Base-by-base conservation (phyloP, 2,329 filamentous ascomycete species). In the Anisogramma anomala region DNA sequence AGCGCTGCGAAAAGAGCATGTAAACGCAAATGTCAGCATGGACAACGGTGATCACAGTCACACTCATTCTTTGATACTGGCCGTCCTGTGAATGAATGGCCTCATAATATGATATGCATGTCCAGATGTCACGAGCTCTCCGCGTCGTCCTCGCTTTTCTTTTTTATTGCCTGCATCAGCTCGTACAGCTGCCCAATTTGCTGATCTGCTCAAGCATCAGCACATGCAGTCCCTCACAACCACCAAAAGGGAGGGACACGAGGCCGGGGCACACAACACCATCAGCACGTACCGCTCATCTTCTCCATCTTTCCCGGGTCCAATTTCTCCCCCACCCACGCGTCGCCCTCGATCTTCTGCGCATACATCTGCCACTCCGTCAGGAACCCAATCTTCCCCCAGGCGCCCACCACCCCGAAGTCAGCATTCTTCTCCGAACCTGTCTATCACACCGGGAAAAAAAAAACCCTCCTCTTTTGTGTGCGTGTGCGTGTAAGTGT, bases 291-390 rank as follows among this genome's bases (percentile, higher is more conserved):
- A 93, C 87, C 88, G 59, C 84, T 96, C 86, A 96, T 84, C 63
- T 94, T 95, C 46, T 86, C 80, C 42, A 96, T 68, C 62, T 94
- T 94, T 1, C 66, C 68, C 51, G 77, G 75, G 49, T 96, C 89
- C 58, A 96, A 71, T 58, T 81, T 89, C 49, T 85, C 84, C 1
- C 82, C 89, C 45, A 74, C 70, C 91, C 91, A 96, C 0, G 71
- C 61, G 39, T 94, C 82, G 0, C 88, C 89, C 56, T 96, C 89
- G 13, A 98, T 66, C 57, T 86, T 80, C 58, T 98, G 89, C 2
- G 87, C 88, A 57, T 96, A 98, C 39, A 85, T 66, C 61, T 98
- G 91, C 89, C 89, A 98, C 61, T 96, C 88, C 0, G 84, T 89
- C 52, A 98, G 69, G 60, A 98, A 98, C 2, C 89, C 91, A 53